Evolutionary conservation across 208 protist genomes (phyloP).

Genomic region (Trypanosoma rangeli): DNA sequence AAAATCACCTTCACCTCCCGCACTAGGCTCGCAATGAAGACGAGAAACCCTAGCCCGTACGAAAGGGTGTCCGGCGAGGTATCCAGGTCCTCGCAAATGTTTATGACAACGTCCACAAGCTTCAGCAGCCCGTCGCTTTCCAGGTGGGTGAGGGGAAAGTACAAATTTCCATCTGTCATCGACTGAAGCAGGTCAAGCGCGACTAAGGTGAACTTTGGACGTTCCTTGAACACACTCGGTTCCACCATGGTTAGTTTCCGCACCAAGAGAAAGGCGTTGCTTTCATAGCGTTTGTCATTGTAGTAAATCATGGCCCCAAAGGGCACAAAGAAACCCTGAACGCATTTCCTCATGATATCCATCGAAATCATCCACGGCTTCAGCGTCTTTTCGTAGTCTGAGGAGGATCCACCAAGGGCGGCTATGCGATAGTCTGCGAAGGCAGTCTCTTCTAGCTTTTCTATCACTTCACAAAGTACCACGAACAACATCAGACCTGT

Average conservation of each 20-base stretch:
- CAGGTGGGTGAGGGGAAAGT: constrained; percentile 65
- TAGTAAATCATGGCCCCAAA: constrained; percentile 87
- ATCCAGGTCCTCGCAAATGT: constrained; percentile 67
- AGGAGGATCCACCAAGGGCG: constrained; percentile 31
- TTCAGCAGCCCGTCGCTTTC: constrained; percentile 51
- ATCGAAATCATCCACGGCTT: constrained; percentile 82
- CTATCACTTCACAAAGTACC: constrained; percentile 56
- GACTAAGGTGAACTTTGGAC: constrained; percentile 52
- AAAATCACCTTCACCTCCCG: constrained; percentile 70
- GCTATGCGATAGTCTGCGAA: constrained; percentile 65
- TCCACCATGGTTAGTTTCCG: constrained; percentile 67
- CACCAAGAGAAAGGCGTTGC: constrained; percentile 57
- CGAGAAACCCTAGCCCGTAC: constrained; percentile 69
- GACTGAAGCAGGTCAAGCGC: constrained; percentile 68
- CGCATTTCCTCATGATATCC: constrained; percentile 53
- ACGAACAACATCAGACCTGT: constrained; percentile 80
- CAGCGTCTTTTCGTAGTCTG: constrained; percentile 61
- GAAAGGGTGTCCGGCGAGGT: constrained; percentile 54
- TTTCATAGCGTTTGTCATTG: constrained; percentile 82
- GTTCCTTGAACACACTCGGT: constrained; percentile 61
- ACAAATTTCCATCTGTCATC: constrained; percentile 66
- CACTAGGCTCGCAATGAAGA: constrained; percentile 71
- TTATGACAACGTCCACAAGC: constrained; percentile 57
- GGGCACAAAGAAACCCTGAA: constrained; percentile 69
- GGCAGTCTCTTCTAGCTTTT: constrained; percentile 58